Base-by-base conservation (phyloP, 352 stramenopile species). In the Phytophthora chlamydospora region DNA sequence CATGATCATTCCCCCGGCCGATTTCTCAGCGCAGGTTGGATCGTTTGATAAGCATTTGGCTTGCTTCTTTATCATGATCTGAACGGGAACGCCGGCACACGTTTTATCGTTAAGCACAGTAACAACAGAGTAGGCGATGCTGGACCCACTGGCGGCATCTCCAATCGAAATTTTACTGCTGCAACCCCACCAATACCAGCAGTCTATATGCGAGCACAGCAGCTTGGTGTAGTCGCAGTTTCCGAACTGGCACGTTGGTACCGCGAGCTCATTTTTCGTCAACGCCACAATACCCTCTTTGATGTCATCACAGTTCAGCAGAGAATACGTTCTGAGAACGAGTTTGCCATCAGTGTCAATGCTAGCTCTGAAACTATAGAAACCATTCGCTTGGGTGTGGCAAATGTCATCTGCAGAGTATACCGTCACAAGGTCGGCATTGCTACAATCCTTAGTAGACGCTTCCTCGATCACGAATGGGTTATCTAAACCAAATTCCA, bases 321-420 rank as follows among this genome's bases (percentile, higher is more conserved):
- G 1, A 3, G 21, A 24, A 24, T 24, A 24, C 21, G 21, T 24
- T 24, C 21, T 50, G 13, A 14, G 43, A 35, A 50, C 29, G 35
- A 12, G 14, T 50, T 8, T 24, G 2, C 14, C 27, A 41, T 27
- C 17, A 41, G 16, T 27, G 33, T 59, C 35, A 33, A 48, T 36
- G n/a, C 21, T 43, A 31, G 44, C 54, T 19, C 21, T 21, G 14
- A 56, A 62, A 31, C 54, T 55, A 4, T 34, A 49, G 11, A n/a
- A 4, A 17, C 39, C 43, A 24, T 36, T 27, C 4, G 43, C 12
- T 6, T 62, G 55, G 2, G 31, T 34, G n/a, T 62, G 43, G 27
- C 54, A 62, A 12, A 13, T 33, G 8, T 35, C 43, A 14, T 62
- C 43, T 8, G 43, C 44, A 21, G 24, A 29, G 10, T 56, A 62